Percentiles rank a stretch among this genome's conserved stretches.
Evolutionary conservation across 2,329 filamentous ascomycete species (phyloP).

Genomic region (Calonectria henricotiae): DNA sequence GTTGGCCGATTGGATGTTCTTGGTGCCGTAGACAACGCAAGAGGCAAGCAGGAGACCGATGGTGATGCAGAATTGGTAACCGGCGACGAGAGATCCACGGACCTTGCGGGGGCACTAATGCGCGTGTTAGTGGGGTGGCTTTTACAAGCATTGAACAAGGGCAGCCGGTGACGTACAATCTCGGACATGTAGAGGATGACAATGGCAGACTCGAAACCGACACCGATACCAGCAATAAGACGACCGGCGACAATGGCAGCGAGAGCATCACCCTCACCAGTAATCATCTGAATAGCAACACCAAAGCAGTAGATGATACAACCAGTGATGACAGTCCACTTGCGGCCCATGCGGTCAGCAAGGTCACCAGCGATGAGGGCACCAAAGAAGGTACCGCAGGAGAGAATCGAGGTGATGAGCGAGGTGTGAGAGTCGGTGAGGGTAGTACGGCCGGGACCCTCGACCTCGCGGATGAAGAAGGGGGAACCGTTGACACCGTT

Average conservation of each 20-base stretch:
- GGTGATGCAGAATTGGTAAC: slow-evolving; percentile 46
- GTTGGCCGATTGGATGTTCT: slow-evolving; percentile 28
- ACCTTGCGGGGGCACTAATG: slow-evolving; percentile 63
- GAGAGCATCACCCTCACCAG: slow-evolving; percentile 65
- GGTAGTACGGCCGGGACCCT: slow-evolving; percentile 57
- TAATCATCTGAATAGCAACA: slow-evolving; percentile 77
- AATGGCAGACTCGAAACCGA: slow-evolving; percentile 85
- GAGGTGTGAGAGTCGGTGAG: slow-evolving; percentile 66
- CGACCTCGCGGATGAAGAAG: slow-evolving; percentile 70
- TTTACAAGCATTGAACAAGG: background rate
- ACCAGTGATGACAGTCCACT: slow-evolving; percentile 80
- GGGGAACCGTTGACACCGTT: slow-evolving; percentile 73
- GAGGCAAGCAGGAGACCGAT: slow-evolving; percentile 45
- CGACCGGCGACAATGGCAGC: slow-evolving; percentile 81
- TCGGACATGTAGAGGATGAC: slow-evolving; percentile 92
- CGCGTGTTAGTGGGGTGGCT: slow-evolving; percentile 48
- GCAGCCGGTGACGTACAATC: slow-evolving; percentile 68
- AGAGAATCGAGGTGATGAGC: slow-evolving; percentile 83
- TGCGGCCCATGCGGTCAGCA: slow-evolving; percentile 82
- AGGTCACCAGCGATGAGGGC: slow-evolving; percentile 84
- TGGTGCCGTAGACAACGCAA: slow-evolving; percentile 41
- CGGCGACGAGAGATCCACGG: slow-evolving; percentile 44
- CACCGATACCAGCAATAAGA: slow-evolving; percentile 83
- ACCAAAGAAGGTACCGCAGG: slow-evolving; percentile 84
- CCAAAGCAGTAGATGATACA: slow-evolving; percentile 81